These are phyloP conservation scores for Aspergillus melleus DNA, from an alignment of 2,329 filamentous ascomycete genomes.

Conservation along the genomic window DNA sequence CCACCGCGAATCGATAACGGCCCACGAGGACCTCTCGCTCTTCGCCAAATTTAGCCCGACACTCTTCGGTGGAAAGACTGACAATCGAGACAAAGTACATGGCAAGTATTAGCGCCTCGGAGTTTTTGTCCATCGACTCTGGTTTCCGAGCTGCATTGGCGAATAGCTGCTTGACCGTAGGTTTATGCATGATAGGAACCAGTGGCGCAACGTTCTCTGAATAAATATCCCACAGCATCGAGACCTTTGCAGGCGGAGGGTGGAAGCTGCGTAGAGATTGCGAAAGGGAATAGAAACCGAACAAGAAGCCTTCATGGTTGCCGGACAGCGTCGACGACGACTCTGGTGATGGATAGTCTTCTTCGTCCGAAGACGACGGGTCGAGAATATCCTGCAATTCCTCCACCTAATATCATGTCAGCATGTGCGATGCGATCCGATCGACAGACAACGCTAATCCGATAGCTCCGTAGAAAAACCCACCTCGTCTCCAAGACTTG, in stretches of 20 bases:
- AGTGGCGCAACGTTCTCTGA: slow-evolving; percentile 63
- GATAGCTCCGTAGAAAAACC: slow-evolving; percentile 4
- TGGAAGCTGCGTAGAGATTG: slow-evolving; percentile 59
- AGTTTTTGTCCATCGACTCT: slow-evolving; percentile 52
- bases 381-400: slow-evolving; percentile 63
- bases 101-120: slow-evolving; percentile 60
- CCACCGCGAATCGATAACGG: slow-evolving; percentile 62
- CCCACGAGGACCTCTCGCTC: slow-evolving; percentile 51
- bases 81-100: slow-evolving; percentile 61
- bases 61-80: slow-evolving; percentile 44
- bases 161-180: slow-evolving; percentile 54
- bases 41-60: slow-evolving; percentile 50
- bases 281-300: slow-evolving; percentile 59
- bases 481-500: slow-evolving; percentile 61
- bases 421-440: background rate
- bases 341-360: slow-evolving; percentile 51
- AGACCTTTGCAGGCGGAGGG: slow-evolving; percentile 52
- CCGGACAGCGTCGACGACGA: slow-evolving; percentile 36
- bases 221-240: slow-evolving; percentile 58
- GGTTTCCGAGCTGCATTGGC: slow-evolving; percentile 52
- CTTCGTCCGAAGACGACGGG: slow-evolving; percentile 57
- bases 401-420: slow-evolving; percentile 49
- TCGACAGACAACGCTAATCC: background rate
- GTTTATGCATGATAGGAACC: slow-evolving; percentile 60
- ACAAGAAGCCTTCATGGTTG: slow-evolving; percentile 60